Evolutionary conservation across 306 rosid species (phyloP).

Genomic region (Myrica gale): DNA sequence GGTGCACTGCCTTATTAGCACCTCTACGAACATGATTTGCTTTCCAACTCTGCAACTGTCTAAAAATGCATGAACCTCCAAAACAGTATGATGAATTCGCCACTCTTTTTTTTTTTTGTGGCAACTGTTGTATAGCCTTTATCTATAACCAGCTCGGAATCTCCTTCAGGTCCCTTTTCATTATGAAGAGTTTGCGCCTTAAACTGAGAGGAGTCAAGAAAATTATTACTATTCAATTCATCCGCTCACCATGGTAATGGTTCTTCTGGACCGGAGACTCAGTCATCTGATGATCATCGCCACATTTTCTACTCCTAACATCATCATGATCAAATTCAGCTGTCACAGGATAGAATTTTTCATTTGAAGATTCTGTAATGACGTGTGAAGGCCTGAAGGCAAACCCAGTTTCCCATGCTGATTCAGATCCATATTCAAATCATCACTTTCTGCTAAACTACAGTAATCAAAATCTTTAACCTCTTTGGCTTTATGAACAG

Average conservation of each 20-base stretch:
- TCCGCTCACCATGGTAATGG: slow-evolving; percentile 9
- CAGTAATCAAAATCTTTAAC: background rate
- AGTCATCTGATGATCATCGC: background rate
- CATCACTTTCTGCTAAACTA: background rate
- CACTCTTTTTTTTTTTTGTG: too few relatives aligned
- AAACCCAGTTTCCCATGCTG: background rate
- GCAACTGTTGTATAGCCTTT: too few relatives aligned
- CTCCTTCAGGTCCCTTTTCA: slow-evolving; percentile 8
- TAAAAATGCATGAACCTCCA: too few relatives aligned
- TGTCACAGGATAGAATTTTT: background rate
- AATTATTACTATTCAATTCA: slow-evolving; percentile 13
- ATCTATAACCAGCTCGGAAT: too few relatives aligned
- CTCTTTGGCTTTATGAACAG: background rate
- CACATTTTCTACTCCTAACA: background rate
- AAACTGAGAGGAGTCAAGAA: slow-evolving; percentile 1
- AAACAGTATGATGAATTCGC: too few relatives aligned
- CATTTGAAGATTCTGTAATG: background rate
- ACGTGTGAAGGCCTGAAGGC: background rate
- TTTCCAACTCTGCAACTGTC: too few relatives aligned
- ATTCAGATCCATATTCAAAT: background rate
- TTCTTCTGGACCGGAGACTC: background rate
- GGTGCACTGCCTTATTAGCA: too few relatives aligned
- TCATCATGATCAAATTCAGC: background rate
- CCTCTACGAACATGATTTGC: too few relatives aligned
- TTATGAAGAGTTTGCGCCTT: background rate